Evolutionary conservation across 2,329 filamentous ascomycete genomes (phyloP).

Genomic region (Zymoseptoria ardabiliae): DNA sequence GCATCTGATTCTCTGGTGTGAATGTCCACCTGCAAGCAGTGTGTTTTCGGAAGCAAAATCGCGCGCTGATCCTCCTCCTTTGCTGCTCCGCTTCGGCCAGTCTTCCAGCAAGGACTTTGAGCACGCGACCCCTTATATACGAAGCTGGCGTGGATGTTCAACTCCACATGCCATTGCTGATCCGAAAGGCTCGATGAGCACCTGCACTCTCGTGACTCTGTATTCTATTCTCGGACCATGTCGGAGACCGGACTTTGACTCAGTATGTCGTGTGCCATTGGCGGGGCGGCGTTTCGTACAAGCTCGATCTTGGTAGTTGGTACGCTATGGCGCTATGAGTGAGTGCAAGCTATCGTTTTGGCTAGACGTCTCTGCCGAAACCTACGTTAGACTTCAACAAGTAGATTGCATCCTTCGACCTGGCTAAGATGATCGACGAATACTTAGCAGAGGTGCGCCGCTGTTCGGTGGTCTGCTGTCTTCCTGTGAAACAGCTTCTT

Average conservation of each 20-base stretch:
- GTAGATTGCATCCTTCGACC: not conserved
- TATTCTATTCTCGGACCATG: not conserved
- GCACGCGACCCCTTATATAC: not conserved
- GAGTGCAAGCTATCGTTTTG: not conserved
- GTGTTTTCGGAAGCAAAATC: not conserved
- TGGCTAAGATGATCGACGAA: not conserved
- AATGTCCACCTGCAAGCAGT: not conserved
- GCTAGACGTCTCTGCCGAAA: not conserved
- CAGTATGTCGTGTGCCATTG: not conserved
- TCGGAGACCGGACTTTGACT: not conserved
- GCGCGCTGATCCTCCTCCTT: not conserved
- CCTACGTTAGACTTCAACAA: not conserved
- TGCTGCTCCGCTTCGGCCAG: not conserved
- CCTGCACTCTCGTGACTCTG: not conserved
- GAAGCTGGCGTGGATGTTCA: not conserved
- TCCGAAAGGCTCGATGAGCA: not conserved
- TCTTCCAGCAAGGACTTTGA: not conserved
- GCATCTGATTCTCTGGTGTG: not conserved
- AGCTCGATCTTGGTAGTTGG: not conserved
- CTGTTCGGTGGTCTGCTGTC: not conserved
- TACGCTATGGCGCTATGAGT: not conserved
- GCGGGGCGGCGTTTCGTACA: not conserved
- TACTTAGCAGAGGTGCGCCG: not conserved
- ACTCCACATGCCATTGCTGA: not conserved
- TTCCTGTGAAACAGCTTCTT: not conserved